Percentiles rank a stretch among this genome's conserved stretches.
Evolutionary conservation across 805 yeast species (phyloP).

Genomic region (Candida hungchunana): DNA sequence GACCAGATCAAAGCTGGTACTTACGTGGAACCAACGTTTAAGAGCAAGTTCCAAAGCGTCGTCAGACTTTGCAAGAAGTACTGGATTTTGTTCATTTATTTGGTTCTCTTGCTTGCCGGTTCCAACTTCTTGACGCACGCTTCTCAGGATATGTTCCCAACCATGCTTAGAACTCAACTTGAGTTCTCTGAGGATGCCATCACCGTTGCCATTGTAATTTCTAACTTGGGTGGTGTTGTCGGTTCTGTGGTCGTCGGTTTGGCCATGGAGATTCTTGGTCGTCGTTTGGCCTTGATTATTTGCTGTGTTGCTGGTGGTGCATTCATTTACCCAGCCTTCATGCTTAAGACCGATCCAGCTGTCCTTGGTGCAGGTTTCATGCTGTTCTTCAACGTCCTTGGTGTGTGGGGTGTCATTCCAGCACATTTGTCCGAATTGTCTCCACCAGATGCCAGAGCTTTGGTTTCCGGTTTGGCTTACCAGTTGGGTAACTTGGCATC

Average conservation of each 20-base stretch:
- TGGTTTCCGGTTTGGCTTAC: slow-evolving; percentile 59
- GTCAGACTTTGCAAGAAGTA: slow-evolving; percentile 39
- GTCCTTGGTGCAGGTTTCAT: slow-evolving; percentile 61
- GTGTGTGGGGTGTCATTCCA: slow-evolving; percentile 73
- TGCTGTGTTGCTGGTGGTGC: slow-evolving; percentile 57
- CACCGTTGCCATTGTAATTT: slow-evolving; percentile 58
- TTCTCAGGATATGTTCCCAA: slow-evolving; percentile 70
- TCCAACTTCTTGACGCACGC: slow-evolving; percentile 72
- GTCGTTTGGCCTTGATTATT: slow-evolving; percentile 51
- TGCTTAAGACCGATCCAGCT: slow-evolving; percentile 32
- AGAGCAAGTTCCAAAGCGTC: slow-evolving; percentile 25
- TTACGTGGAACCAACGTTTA: slow-evolving; percentile 25
- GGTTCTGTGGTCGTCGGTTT: slow-evolving; percentile 63
- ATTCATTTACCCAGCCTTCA: slow-evolving; percentile 57
- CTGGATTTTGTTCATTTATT: slow-evolving; percentile 59
- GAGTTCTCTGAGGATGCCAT: slow-evolving; percentile 41
- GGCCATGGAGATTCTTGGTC: slow-evolving; percentile 53
- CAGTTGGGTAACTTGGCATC: slow-evolving; percentile 73
- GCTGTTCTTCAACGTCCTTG: slow-evolving; percentile 61
- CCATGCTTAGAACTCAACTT: slow-evolving; percentile 53
- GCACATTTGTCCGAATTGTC: slow-evolving; percentile 62
- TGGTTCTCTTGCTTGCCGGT: slow-evolving; percentile 60
- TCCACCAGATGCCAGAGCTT: slow-evolving; percentile 59
- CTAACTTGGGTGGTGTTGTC: slow-evolving; percentile 60
- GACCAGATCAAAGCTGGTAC: slow-evolving; percentile 28